A percentile compares a stretch with the other conserved stretches of the same genome.
These are phyloP conservation scores for Termitomyces sp. DNA, from an alignment of 768 basidiomycete genomes.

Conservation along the genomic window DNA sequence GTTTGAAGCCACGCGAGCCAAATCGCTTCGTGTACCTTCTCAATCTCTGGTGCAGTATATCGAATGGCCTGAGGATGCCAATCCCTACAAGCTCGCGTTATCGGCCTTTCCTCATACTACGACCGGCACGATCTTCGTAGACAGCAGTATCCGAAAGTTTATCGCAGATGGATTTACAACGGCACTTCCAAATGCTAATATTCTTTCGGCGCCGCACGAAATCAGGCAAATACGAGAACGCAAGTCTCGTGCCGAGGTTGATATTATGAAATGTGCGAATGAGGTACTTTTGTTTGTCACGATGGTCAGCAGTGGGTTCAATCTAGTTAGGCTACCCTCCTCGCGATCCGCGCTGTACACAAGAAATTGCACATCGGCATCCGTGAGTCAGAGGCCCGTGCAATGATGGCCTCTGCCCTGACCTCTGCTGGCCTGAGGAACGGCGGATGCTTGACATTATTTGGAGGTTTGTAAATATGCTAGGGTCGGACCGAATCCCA, in stretches of 20 bases:
- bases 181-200: conserved; percentile 31
- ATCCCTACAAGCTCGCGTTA: conserved; percentile 56
- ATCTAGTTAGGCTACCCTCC: conserved; percentile 62
- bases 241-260: conserved; percentile 69
- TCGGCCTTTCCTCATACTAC: conserved; percentile 16
- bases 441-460: conserved; percentile 64
- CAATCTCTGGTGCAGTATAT: conserved; percentile 36
- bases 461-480: conserved; percentile 68
- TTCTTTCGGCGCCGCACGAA: conserved; percentile 49
- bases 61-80: conserved; percentile 65
- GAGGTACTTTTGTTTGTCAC: conserved; percentile 44
- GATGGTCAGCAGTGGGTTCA: background rate
- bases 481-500: background rate
- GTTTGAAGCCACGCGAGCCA: conserved; percentile 75
- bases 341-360: conserved; percentile 67
- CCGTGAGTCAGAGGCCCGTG: conserved; percentile 64
- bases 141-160: conserved; percentile 58
- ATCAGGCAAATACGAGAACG: conserved; percentile 67
- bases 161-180: conserved; percentile 59
- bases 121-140: conserved; percentile 49
- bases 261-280: conserved; percentile 73
- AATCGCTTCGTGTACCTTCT: conserved; percentile 50
- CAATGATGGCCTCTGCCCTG: conserved; percentile 57
- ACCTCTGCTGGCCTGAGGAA: conserved; percentile 53
- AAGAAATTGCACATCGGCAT: conserved; percentile 66